Percentiles rank a stretch among this genome's conserved stretches.
These are phyloP conservation scores for Fusarium odoratissimum DNA, from an alignment of 2,329 filamentous ascomycete species.

Conservation along the genomic window DNA sequence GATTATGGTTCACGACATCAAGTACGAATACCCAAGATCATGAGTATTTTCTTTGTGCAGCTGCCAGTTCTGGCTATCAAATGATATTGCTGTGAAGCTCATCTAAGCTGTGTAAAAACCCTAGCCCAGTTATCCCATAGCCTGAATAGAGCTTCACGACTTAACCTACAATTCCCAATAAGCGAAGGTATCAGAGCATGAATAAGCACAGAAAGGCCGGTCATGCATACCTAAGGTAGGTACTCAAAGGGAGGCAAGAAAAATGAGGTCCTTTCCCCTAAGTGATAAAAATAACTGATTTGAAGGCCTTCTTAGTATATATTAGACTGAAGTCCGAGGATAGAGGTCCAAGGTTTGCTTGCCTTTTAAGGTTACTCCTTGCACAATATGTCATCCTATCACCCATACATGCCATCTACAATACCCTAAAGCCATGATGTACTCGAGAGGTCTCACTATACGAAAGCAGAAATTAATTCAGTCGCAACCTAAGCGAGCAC, in stretches of 20 bases:
- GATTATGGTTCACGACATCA: slow-evolving; percentile 15
- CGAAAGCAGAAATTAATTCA: background rate
- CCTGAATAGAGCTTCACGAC: background rate
- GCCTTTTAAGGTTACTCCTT: background rate
- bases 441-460: background rate
- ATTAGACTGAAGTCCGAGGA: background rate
- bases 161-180: no score
- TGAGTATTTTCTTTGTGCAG: background rate
- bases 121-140: background rate
- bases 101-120: background rate
- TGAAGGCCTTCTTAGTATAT: no score
- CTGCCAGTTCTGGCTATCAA: background rate
- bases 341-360: background rate
- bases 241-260: no score
- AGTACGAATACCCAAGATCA: slow-evolving; percentile 2
- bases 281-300: no score
- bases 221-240: no score
- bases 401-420: background rate
- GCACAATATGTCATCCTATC: background rate
- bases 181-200: background rate
- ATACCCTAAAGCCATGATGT: background rate
- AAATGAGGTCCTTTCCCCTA: no score
- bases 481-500: background rate
- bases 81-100: background rate
- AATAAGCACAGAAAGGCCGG: background rate